Percentiles rank a stretch among this genome's conserved stretches.
These are phyloP conservation scores for Cytospora schulzeri DNA, from an alignment of 2,329 filamentous ascomycete species.

Conservation along the genomic window DNA sequence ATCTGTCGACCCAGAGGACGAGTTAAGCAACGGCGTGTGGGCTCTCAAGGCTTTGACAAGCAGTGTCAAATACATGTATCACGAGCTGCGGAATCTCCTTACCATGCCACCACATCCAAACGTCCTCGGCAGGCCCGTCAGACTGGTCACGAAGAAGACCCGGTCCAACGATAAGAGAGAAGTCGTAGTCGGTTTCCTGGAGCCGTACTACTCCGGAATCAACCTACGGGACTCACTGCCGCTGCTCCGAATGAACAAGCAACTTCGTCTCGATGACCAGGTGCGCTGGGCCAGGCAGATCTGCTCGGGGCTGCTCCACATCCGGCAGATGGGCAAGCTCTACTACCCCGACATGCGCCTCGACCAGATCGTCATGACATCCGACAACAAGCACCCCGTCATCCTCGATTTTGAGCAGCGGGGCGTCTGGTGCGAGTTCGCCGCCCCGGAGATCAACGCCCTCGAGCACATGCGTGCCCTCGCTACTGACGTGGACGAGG, in stretches of 20 bases:
- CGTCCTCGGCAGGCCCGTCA: conserved; percentile 53
- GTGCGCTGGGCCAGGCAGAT: conserved; percentile 58
- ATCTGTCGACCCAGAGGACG: not conserved
- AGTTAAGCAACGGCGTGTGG: conserved; percentile 40
- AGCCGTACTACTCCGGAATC: conserved; percentile 56
- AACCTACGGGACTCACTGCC: conserved; percentile 59
- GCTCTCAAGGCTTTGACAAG: conserved; percentile 62
- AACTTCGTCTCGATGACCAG: conserved; percentile 47
- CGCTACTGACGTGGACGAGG: conserved; percentile 50
- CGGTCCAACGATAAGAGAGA: conserved; percentile 58
- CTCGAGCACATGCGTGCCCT: conserved; percentile 60
- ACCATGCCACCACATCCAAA: conserved; percentile 54
- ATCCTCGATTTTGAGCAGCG: conserved; percentile 66
- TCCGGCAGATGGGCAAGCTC: conserved; percentile 46
- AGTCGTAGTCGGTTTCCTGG: conserved; percentile 59
- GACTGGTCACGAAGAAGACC: conserved; percentile 58
- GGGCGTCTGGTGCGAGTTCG: conserved; percentile 65
- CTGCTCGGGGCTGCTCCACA: conserved; percentile 52
- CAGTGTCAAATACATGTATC: conserved; percentile 62
- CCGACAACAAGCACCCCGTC: conserved; percentile 46
- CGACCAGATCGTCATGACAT: conserved; percentile 59
- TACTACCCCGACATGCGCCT: conserved; percentile 63
- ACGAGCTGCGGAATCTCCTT: conserved; percentile 60
- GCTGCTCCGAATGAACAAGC: conserved; percentile 49
- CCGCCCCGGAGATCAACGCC: conserved; percentile 61